phyloP scores from a whole-genome alignment of 257 asterid species.

The Salvia miltiorrhiza region DNA sequence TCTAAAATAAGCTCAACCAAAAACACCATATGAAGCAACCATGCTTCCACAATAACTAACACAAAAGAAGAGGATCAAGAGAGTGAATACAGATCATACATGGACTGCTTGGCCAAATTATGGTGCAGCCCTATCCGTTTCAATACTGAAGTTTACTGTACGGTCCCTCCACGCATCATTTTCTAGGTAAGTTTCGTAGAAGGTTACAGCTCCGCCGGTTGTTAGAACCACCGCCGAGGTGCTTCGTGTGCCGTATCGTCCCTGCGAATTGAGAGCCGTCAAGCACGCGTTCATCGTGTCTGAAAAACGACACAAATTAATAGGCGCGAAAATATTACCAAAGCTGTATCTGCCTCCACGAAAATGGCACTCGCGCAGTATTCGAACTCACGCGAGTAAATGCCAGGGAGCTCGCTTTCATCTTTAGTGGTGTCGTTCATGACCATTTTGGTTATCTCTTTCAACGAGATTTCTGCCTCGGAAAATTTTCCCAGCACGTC shows the following conservation, averaged over 20 bases:
- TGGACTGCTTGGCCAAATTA: not conserved
- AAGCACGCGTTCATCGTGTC: not conserved
- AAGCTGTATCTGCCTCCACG: conserved; percentile 49
- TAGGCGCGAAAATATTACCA: conserved; percentile 32
- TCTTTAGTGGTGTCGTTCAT: conserved; percentile 59
- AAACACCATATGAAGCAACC: too few relatives aligned
- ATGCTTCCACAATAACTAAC: not conserved
- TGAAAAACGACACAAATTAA: not conserved
- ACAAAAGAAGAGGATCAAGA: not conserved
- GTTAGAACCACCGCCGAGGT: conserved; percentile 47
- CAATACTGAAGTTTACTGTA: conserved; percentile 34
- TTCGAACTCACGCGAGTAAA: conserved; percentile 54
- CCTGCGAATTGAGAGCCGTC: conserved; percentile 29
- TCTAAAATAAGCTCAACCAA: too few relatives aligned
- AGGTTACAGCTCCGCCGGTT: conserved; percentile 37
- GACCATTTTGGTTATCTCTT: conserved; percentile 28
- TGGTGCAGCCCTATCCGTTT: not conserved
- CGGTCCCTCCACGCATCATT: conserved; percentile 53
- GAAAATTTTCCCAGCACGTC: conserved; percentile 23
- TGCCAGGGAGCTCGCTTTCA: conserved; percentile 49
- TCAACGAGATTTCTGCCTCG: conserved; percentile 32
- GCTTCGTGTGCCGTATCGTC: conserved; percentile 79
- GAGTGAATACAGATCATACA: not conserved
- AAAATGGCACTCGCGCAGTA: conserved; percentile 68
- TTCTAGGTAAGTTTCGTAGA: conserved; percentile 48